Evolutionary conservation across 2,329 filamentous ascomycete genomes (phyloP), one percentile per base, ranked within the genome.

Genomic region (Fusarium anguioides): DNA sequence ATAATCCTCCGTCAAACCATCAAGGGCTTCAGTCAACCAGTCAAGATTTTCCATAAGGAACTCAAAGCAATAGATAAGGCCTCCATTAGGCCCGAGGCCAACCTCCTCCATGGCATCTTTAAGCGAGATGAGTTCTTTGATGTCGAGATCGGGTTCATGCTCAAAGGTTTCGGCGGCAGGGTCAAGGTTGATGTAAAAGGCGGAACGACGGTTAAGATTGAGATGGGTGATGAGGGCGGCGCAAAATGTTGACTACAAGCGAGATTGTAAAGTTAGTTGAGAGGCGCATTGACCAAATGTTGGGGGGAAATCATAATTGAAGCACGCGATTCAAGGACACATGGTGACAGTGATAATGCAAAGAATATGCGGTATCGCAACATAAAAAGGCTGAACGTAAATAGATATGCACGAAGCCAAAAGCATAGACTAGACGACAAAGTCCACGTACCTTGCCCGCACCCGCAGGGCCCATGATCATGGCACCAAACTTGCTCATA

Each of bases 121-220:
- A 64, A 97, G 89, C 14, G 91, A 93, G 79, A 97, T 97, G 66
- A 97, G 87, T 73, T 97, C 94, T 78, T 94, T 95, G 84, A 97
- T 97, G 80, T 97, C 94, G 74, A 97, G 88, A 78, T 97, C 94
- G 21, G 94, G 96, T 71, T 92, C 85, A 81, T 97, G 97, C 75
- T 91, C 90, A 79, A 99, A 98, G 46, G 90, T 86, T 80, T 97
- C 94, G 76, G 96, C 96, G 56, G 96, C 96, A 8, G 96, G 96
- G 78, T 99, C 96, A 74, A 99, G 93, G 81, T 99, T 99, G 77
- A 99, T 91, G 81, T 98, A 99, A 85, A 96, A 97, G 79, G 92
- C 92, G 47, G 94, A 96, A n/a, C 94, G 92, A 55, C 93, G 92
- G 79, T 93, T 94, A 76, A 94, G 91, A 73, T 93, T 89, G 24